Evolutionary conservation across 2,329 filamentous ascomycete genomes (phyloP), one percentile per base, ranked within the genome.

Genomic region (Hypoxylon sp.): DNA sequence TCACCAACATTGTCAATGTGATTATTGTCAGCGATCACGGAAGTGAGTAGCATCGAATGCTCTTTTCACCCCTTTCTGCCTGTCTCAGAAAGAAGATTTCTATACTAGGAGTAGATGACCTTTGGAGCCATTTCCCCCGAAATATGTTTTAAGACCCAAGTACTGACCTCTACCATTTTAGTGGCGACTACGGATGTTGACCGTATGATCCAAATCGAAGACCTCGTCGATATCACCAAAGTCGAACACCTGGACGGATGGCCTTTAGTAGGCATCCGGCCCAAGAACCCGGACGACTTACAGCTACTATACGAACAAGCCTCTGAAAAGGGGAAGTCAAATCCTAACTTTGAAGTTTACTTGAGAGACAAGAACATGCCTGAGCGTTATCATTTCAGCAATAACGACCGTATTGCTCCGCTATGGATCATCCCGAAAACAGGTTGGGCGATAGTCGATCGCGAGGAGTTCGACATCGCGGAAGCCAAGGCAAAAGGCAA

Each of bases 11-110:
- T 58, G 91, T 98, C 70, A 99, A 99, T 65, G 83, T 99, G 6
- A 87, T 99, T 27, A 83, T 99, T n/a, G 94, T 99, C 2, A 97
- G 92, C 0, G 95, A 99, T 72, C 95, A 99, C 72, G 95, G 95
- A 47, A 99, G n/a, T n/a, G n/a, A n/a, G n/a, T n/a, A n/a, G n/a
- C n/a, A n/a, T n/a, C n/a, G n/a, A n/a, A n/a, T n/a, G n/a, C n/a
- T n/a, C n/a, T n/a, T n/a, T n/a, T n/a, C n/a, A n/a, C n/a, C n/a
- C n/a, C n/a, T n/a, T n/a, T n/a, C n/a, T n/a, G n/a, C n/a, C n/a
- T n/a, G n/a, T n/a, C n/a, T n/a, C n/a, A n/a, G n/a, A n/a, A n/a
- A n/a, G n/a, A n/a, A n/a, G n/a, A n/a, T n/a, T n/a, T n/a, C n/a
- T n/a, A n/a, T n/a, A n/a, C n/a, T n/a, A n/a, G n/a, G n/a, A n/a